Conservation (phyloP, 169 alveolate genomes). For the Babesia caballi region DNA sequence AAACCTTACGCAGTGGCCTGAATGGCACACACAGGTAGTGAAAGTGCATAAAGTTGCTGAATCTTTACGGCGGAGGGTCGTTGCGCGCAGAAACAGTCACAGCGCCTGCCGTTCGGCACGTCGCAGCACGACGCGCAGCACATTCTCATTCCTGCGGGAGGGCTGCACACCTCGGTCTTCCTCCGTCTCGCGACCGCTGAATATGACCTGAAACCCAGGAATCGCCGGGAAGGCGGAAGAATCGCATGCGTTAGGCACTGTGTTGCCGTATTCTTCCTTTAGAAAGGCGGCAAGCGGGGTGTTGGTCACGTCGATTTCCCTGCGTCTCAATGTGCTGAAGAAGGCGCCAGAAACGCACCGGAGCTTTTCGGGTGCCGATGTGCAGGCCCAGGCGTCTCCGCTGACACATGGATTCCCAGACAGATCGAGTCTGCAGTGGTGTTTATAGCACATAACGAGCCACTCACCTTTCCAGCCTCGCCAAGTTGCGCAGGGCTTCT, state of each 20-base stretch:
- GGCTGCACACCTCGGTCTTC: neutral
- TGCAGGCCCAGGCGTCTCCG: neutral
- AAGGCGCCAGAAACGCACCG: neutral
- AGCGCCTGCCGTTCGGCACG: neutral
- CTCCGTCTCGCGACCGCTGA: neutral
- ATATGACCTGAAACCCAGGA: neutral
- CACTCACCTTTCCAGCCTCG: constrained; percentile 40
- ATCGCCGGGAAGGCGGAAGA: neutral
- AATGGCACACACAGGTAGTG: no score
- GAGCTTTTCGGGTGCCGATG: neutral
- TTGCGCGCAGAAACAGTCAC: no score
- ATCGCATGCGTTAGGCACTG: neutral
- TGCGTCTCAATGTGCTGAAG: neutral
- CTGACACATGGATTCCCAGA: constrained; percentile 31
- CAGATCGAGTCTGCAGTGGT: constrained; percentile 27
- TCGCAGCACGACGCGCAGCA: neutral
- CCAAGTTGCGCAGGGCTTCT: neutral
- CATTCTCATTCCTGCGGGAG: neutral
- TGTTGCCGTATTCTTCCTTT: neutral
- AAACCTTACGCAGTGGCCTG: no score
- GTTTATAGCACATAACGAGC: neutral
- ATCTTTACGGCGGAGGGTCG: no score
- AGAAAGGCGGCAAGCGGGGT: constrained; percentile 31
- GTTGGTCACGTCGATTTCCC: constrained; percentile 39
- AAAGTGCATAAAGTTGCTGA: no score